phyloP scores from a whole-genome alignment of 768 basidiomycete species.

The Termitomyces sp. region DNA sequence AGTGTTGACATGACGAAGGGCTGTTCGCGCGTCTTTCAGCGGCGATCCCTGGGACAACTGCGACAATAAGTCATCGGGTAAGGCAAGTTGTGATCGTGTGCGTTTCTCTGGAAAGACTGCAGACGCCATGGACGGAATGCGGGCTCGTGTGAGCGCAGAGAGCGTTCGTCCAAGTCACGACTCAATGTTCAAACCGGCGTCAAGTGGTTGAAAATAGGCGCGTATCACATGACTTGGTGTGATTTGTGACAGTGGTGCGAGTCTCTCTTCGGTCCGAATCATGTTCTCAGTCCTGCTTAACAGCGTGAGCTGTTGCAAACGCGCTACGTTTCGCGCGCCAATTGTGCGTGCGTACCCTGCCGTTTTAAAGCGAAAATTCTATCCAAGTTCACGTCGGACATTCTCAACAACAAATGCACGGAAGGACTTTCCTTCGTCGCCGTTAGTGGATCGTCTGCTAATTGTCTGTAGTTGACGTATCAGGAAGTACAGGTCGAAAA shows the following conservation, averaged over 20 bases:
- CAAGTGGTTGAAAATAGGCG: constrained; percentile 21
- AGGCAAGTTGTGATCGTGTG: constrained; percentile 48
- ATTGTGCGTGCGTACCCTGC: background rate
- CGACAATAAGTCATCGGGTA: constrained; percentile 40
- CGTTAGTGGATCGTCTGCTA: constrained; percentile 9
- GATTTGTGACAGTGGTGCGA: constrained; percentile 5
- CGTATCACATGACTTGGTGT: constrained; percentile 21
- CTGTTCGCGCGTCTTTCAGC: constrained; percentile 44
- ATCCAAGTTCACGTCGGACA: background rate
- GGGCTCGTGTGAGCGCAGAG: background rate
- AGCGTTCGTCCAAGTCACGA: constrained; percentile 5
- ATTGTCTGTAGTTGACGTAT: constrained; percentile 17
- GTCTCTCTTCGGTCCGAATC: constrained; percentile 4
- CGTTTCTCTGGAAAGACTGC: constrained; percentile 25
- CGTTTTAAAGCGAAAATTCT: background rate
- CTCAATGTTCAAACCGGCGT: background rate
- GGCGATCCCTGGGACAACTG: constrained; percentile 41
- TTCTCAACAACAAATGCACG: constrained; percentile 7
- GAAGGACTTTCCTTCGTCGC: constrained; percentile 3
- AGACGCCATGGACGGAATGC: constrained; percentile 1
- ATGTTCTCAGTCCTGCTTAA: constrained; percentile 8
- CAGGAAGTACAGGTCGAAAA: constrained; percentile 31
- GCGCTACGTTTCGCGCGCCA: background rate
- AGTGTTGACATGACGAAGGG: constrained; percentile 18
- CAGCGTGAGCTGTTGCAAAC: background rate